These are phyloP conservation scores for Pseudogymnoascus sp. DNA, from an alignment of 2,329 filamentous ascomycete species.

Conservation along the genomic window DNA sequence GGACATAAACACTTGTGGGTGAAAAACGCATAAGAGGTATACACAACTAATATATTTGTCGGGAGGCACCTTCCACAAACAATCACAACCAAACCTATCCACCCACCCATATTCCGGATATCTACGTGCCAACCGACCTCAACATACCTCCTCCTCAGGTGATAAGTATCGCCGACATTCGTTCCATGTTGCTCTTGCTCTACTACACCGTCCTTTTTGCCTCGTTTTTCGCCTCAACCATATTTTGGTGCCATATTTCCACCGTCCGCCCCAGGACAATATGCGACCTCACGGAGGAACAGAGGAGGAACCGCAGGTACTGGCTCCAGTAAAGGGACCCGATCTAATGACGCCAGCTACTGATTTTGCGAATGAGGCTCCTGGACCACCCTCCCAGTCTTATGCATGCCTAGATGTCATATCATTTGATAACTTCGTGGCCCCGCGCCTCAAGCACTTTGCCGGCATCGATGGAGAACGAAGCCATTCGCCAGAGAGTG, in stretches of 20 bases:
- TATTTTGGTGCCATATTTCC: background rate
- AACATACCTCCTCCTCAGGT: background rate
- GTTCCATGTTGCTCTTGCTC: background rate
- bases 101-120: background rate
- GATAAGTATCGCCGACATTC: background rate
- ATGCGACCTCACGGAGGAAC: background rate
- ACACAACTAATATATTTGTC: background rate
- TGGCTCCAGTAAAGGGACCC: background rate
- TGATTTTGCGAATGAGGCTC: background rate
- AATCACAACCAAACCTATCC: background rate
- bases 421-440: background rate
- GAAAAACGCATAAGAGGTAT: background rate
- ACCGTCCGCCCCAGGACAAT: constrained; percentile 1
- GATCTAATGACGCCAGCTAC: background rate
- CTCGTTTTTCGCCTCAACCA: background rate
- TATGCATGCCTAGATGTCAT: background rate
- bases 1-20: background rate
- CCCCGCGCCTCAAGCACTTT: background rate
- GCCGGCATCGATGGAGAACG: background rate
- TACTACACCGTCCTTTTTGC: background rate
- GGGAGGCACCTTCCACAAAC: constrained; percentile 5
- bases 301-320: background rate
- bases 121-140: background rate
- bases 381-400: background rate
- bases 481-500: background rate